Conservation (phyloP, 2,329 filamentous ascomycete genomes). For the Phaeosphaeria sp. region DNA sequence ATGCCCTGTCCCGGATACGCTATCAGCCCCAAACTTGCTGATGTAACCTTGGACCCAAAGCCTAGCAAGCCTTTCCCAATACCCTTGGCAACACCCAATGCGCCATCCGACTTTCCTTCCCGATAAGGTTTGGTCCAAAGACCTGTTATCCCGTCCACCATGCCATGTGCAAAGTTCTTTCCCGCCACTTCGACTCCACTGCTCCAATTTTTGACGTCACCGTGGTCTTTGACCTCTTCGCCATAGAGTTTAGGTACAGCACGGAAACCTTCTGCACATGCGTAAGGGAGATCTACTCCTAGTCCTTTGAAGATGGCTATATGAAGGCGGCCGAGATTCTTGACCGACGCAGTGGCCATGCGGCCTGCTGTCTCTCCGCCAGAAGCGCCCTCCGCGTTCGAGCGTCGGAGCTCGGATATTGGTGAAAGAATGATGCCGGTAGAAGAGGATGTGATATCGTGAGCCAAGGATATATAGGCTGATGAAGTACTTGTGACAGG, state of each 20-base stretch:
- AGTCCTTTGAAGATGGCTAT: conserved; percentile 36
- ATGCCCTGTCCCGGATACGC: conserved; percentile 24
- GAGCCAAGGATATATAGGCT: too few relatives aligned
- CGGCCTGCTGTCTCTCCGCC: conserved; percentile 14
- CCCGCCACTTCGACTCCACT: conserved; percentile 11
- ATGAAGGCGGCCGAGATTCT: conserved; percentile 29
- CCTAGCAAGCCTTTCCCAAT: background rate
- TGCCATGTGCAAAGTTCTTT: background rate
- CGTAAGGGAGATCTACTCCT: conserved; percentile 47
- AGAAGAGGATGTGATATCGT: too few relatives aligned
- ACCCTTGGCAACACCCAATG: background rate
- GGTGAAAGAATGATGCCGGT: conserved; percentile 54
- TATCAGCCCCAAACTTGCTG: conserved; percentile 12
- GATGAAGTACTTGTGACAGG: conserved; percentile 69
- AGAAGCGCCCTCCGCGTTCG: conserved; percentile 5
- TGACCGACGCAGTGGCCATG: conserved; percentile 18
- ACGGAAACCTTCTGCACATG: conserved; percentile 45
- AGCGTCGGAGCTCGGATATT: conserved; percentile 11
- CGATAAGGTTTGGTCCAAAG: background rate
- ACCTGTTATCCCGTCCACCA: background rate
- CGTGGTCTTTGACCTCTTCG: conserved; percentile 42
- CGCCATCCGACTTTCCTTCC: background rate
- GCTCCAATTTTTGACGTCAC: conserved; percentile 42
- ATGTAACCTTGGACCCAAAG: conserved; percentile 2
- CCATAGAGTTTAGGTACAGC: conserved; percentile 47